A percentile compares a stretch with the other conserved stretches of the same genome.
These are phyloP conservation scores for Pseudogymnoascus sp. DNA, from an alignment of 2,329 filamentous ascomycete genomes.

Conservation along the genomic window DNA sequence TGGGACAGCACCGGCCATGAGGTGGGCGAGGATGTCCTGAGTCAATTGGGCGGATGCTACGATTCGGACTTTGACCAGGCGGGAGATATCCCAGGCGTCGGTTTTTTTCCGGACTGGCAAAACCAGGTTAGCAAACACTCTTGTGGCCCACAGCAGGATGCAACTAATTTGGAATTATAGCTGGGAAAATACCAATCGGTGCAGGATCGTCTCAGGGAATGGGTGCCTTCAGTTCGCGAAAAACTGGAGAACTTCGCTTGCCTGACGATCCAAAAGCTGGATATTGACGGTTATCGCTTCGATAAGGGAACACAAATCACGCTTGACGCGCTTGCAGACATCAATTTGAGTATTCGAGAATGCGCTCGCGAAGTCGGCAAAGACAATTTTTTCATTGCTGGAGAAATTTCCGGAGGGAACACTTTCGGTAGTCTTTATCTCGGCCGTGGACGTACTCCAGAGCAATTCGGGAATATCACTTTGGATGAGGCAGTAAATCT, in stretches of 20 bases:
- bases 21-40: constrained; percentile 43
- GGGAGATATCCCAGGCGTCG: constrained; percentile 35
- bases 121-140: not conserved
- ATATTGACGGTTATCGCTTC: constrained; percentile 58
- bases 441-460: constrained; percentile 50
- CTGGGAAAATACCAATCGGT: constrained; percentile 58
- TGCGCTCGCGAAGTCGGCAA: constrained; percentile 50
- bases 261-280: constrained; percentile 50
- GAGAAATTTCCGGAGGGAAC: constrained; percentile 56
- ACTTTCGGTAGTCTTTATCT: constrained; percentile 51
- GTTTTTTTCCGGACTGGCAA: not conserved
- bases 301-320: constrained; percentile 59
- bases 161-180: constrained; percentile 53
- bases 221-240: constrained; percentile 47
- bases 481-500: not conserved
- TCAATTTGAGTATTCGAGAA: constrained; percentile 46
- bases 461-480: constrained; percentile 31
- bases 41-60: constrained; percentile 12
- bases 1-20: constrained; percentile 50
- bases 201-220: constrained; percentile 57
- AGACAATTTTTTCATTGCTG: constrained; percentile 54
- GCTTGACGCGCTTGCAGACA: constrained; percentile 51
- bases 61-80: constrained; percentile 52
- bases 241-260: constrained; percentile 54
- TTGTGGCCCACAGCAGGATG: constrained; percentile 41